Evolutionary conservation across 1,284 basidiomycete species (phyloP), one percentile per base, ranked within the genome.

Genomic region (Pisolithus thermaeus): DNA sequence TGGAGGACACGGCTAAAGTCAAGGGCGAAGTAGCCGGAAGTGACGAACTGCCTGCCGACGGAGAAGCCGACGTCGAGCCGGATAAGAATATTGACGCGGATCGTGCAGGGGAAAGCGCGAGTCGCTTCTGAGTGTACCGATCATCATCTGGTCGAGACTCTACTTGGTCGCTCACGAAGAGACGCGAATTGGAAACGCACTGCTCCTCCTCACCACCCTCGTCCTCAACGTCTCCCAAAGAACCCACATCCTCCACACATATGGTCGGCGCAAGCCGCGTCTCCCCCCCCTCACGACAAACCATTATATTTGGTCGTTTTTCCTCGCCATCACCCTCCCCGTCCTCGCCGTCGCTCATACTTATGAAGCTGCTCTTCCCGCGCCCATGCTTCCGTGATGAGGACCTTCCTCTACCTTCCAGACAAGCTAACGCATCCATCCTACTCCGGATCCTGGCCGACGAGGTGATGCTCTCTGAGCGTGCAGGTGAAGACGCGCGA

Each of bases 321-420:
- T 14, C 58, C 60, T 18, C 38, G 4, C 23, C 23, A 25, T 25
- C 2, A 2, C 38, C 22, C 5, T 40, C 23, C 1, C 3, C 23
- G 23, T 25, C 23, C 35, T 82, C 80, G 57, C 83, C 81, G 52
- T 83, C 81, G 54, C 72, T 77, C 72, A 83, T 75, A 69, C 71
- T 79, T 79, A 85, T 85, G 58, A 84, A 85, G 64, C 83, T 81
- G 27, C 70, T 67, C 22, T 54, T 63, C 58, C 47, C 68, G 52
- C 45, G 23, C 38, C 48, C 45, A 7, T 50, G 54, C 2, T 50
- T 55, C 36, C 58, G 59, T 46, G 44, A 62, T 6, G 67, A 9
- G 7, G 7, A 16, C 7, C 7, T 23, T 7, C 18, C 41, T n/a
- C 79, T 79, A 9, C 84, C 83, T 58, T 86, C 84, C 25, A 86